Conservation (phyloP, 1,139 yeast species). For the Sugiyamaella pinicola region DNA sequence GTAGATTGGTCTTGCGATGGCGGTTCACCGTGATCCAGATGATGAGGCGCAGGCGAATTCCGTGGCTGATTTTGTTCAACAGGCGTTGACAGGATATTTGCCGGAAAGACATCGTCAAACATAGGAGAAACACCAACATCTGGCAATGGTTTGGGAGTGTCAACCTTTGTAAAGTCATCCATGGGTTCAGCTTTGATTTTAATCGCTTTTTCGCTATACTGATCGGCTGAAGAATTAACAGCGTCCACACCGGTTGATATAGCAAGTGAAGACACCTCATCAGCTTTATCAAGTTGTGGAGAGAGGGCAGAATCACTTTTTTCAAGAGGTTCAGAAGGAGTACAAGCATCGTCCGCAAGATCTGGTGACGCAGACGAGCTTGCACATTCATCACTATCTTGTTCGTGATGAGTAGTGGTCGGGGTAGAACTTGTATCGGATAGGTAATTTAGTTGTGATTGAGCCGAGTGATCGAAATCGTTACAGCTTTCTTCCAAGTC, state of each 20-base stretch:
- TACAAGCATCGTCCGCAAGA: neutral
- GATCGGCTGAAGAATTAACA: neutral
- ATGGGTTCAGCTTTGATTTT: slow-evolving; percentile 10
- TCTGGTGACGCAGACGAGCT: no score
- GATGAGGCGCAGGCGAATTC: no score
- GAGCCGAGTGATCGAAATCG: no score
- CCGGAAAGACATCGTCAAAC: slow-evolving; percentile 15
- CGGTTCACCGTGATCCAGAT: no score
- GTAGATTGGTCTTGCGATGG: no score
- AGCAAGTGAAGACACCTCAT: slow-evolving; percentile 12
- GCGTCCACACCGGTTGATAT: neutral
- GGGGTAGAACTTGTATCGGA: no score
- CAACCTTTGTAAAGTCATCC: slow-evolving; percentile 9
- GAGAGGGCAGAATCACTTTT: neutral
- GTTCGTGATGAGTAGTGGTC: no score
- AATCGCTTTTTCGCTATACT: neutral
- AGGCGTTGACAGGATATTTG: neutral
- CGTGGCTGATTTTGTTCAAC: neutral
- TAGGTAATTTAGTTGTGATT: no score
- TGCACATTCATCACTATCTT: no score
- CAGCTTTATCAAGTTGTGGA: neutral
- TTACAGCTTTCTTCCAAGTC: no score
- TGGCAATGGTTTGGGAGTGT: slow-evolving; percentile 17
- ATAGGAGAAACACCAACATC: slow-evolving; percentile 20
- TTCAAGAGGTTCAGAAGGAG: neutral